Percentiles rank a stretch among this genome's conserved stretches.
phyloP scores from a whole-genome alignment of 2,329 filamentous ascomycete genomes.

The Aspergillus uvarum region DNA sequence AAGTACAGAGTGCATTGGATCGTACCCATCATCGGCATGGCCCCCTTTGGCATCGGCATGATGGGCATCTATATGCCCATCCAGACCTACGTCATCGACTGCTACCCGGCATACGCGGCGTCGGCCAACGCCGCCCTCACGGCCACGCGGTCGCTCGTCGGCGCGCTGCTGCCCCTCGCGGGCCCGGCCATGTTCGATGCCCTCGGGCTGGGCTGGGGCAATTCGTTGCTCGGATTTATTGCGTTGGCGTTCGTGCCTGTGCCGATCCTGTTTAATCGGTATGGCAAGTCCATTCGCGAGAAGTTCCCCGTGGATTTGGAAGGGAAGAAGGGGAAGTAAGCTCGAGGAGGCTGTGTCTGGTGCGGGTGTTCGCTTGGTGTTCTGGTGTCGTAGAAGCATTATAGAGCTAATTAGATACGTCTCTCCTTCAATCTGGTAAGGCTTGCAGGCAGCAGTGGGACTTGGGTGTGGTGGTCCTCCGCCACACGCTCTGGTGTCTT shows the following conservation, averaged over 20 bases:
- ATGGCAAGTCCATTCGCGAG: slow-evolving; percentile 14
- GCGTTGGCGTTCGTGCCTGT: slow-evolving; percentile 51
- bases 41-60: slow-evolving; percentile 56
- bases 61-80: slow-evolving; percentile 58
- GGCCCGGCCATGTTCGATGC: slow-evolving; percentile 51
- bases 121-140: slow-evolving; percentile 55
- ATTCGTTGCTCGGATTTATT: slow-evolving; percentile 56
- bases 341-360: too few species aligned
- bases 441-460: too few species aligned
- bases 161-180: slow-evolving; percentile 61
- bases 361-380: too few species aligned
- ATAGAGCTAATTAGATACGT: too few species aligned
- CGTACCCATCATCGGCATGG: slow-evolving; percentile 59
- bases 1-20: slow-evolving; percentile 58
- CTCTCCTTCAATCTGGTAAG: too few species aligned
- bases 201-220: slow-evolving; percentile 51
- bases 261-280: slow-evolving; percentile 14
- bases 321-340: not conserved
- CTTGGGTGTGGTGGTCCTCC: too few species aligned
- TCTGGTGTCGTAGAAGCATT: too few species aligned
- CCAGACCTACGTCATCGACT: slow-evolving; percentile 64
- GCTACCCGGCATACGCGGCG: slow-evolving; percentile 49
- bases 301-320: slow-evolving; percentile 9
- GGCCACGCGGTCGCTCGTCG: slow-evolving; percentile 55
- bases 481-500: too few species aligned